Evolutionary conservation across 441 rosid species (phyloP), one percentile per base, ranked within the genome.

Genomic region (Aquilaria agallochum): DNA sequence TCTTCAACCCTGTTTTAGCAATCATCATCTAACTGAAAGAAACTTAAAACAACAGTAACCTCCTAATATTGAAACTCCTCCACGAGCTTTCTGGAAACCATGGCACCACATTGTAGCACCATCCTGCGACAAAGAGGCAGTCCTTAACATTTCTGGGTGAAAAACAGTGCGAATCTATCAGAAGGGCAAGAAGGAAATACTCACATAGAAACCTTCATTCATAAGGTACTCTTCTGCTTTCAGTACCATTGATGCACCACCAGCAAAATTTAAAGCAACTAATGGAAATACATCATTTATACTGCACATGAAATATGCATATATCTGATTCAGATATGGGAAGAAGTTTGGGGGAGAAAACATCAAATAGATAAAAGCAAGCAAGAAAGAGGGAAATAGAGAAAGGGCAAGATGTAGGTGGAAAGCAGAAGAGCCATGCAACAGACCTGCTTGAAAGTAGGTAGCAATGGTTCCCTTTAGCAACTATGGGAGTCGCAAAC

Each of bases 91-190:
- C 76, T 73, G 78, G 69, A 95, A 86, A 55, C 99, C 98, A 14
- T 89, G 79, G 81, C 98, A 92, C 99, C 99, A 92, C 78, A 85
- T 60, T 10, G 91, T 72, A 59, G 86, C 80, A 70, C 90, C 92
- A 75, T 75, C 84, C 97, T 92, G 88, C 51, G 58, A 60, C 56
- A 60, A 67, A 48, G 56, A 33, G 60, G 46, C 44, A 42, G 50
- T 6, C 50, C 32, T 36, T 66, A 49, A 58, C 55, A 59, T 20
- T 40, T 56, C 65, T 42, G 32, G 53, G 31, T 53, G 32, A 32
- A 33, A 15, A 53, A 58, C 9, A 2, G 27, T 50, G 55, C 52
- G 14, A 47, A 52, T 10, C n/a, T 47, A 56, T 6, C 58, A 20
- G 65, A 58, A 32, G 46, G 53, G 44, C 30, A 4, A 56, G 62